Evolutionary conservation across 805 yeast species (phyloP).

Genomic region (Suhomyces prunicola): DNA sequence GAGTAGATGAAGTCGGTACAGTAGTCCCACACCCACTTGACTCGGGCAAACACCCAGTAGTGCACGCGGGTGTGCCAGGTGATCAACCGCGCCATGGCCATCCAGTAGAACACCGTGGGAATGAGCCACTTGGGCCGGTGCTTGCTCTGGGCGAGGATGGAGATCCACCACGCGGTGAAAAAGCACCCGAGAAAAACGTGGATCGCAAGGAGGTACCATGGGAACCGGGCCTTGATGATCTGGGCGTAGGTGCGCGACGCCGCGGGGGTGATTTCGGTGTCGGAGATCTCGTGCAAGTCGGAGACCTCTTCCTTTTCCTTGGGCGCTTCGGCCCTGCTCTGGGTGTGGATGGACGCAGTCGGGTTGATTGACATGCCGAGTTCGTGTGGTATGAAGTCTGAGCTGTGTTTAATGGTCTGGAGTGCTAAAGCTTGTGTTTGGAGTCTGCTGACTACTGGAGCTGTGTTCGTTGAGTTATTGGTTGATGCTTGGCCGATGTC

Average conservation of each 20-base stretch:
- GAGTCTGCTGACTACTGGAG: no score
- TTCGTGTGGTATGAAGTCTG: no score
- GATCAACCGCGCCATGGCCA: slow-evolving; percentile 49
- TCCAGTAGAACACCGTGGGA: slow-evolving; percentile 52
- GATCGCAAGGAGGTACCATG: slow-evolving; percentile 11
- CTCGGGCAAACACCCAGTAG: slow-evolving; percentile 11
- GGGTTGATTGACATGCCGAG: neutral
- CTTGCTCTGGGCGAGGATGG: slow-evolving; percentile 48
- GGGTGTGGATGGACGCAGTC: neutral
- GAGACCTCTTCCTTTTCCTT: neutral
- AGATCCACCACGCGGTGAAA: slow-evolving; percentile 44
- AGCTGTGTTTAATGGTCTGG: no score
- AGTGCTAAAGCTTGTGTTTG: no score
- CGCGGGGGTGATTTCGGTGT: neutral
- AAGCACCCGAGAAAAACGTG: slow-evolving; percentile 19
- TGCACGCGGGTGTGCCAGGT: slow-evolving; percentile 44
- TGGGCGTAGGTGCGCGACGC: slow-evolving; percentile 1
- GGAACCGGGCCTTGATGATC: slow-evolving; percentile 7
- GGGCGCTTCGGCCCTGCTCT: neutral
- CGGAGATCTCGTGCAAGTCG: neutral
- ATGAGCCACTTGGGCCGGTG: slow-evolving; percentile 54
- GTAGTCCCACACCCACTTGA: slow-evolving; percentile 22
- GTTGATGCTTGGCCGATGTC: no score
- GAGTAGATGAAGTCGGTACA: slow-evolving; percentile 32
- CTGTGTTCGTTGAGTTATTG: no score